These are phyloP conservation scores for Penicillium odoratum DNA, from an alignment of 495 filamentous ascomycete species.

Conservation along the genomic window DNA sequence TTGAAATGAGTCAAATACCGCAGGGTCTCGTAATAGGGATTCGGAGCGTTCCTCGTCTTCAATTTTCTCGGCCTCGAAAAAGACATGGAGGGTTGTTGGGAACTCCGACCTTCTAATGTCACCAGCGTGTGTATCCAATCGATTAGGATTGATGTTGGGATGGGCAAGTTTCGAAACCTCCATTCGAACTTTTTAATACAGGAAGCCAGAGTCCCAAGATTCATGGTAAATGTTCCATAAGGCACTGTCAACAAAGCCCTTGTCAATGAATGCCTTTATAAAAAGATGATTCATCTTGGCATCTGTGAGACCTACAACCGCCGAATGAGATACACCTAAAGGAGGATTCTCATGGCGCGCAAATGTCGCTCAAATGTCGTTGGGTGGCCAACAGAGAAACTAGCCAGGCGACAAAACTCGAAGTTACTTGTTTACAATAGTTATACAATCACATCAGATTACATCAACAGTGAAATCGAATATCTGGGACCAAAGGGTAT, in stretches of 20 bases:
- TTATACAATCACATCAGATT: too few species aligned
- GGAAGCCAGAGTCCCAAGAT: too few species aligned
- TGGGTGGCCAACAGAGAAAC: too few species aligned
- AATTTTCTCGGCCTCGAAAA: background rate
- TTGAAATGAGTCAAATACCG: background rate
- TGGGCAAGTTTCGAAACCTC: background rate
- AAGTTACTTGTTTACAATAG: too few species aligned
- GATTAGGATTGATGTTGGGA: background rate
- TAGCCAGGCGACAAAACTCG: too few species aligned
- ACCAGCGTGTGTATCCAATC: background rate
- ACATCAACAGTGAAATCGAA: too few species aligned
- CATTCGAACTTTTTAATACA: background rate
- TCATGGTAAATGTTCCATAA: background rate
- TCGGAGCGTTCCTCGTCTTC: background rate
- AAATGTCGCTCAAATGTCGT: too few species aligned
- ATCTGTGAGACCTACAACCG: too few species aligned
- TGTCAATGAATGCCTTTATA: background rate
- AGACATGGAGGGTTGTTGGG: background rate
- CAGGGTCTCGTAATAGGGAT: background rate
- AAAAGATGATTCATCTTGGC: too few species aligned
- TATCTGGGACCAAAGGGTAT: too few species aligned
- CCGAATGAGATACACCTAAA: too few species aligned
- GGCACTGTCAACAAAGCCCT: background rate
- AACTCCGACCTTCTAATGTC: background rate
- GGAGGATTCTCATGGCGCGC: too few species aligned